These are phyloP conservation scores for Phaseolus coccineus DNA, from an alignment of 331 rosid species.

Conservation along the genomic window DNA sequence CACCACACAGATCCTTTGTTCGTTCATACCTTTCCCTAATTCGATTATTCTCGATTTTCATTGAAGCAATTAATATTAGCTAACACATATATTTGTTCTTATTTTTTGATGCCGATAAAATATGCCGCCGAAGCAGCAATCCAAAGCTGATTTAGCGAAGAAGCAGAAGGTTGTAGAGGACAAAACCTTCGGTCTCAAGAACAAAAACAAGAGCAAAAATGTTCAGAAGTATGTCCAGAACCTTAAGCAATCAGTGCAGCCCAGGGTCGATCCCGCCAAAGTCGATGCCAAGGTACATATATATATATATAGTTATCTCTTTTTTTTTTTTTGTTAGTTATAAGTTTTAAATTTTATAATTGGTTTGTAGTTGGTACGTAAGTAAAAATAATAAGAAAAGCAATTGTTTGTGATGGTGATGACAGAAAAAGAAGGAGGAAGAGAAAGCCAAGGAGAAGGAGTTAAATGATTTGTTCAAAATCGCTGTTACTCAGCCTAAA, in stretches of 20 bases:
- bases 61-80: background rate
- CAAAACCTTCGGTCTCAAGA: constrained; percentile 96
- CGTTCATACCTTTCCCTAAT: background rate
- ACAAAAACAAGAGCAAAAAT: constrained; percentile 94
- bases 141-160: constrained; percentile 88
- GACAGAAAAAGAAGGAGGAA: constrained; percentile 98
- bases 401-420: constrained; percentile 8
- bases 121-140: constrained; percentile 95
- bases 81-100: background rate
- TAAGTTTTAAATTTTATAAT: background rate
- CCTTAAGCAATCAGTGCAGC: constrained; percentile 79
- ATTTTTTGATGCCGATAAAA: constrained; percentile 50
- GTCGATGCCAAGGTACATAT: constrained; percentile 67
- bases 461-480: constrained; percentile 90
- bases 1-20: background rate
- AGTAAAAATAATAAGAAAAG: too few relatives aligned
- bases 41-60: background rate
- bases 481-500: constrained; percentile 96
- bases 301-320: background rate
- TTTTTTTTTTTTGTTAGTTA: background rate
- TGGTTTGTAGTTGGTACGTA: background rate
- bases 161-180: constrained; percentile 98
- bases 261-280: constrained; percentile 71
- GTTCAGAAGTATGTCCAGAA: constrained; percentile 95
- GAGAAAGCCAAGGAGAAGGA: constrained; percentile 97